Evolutionary conservation across 768 basidiomycete genomes (phyloP).

Genomic region (Macrolepiota albuminosa): DNA sequence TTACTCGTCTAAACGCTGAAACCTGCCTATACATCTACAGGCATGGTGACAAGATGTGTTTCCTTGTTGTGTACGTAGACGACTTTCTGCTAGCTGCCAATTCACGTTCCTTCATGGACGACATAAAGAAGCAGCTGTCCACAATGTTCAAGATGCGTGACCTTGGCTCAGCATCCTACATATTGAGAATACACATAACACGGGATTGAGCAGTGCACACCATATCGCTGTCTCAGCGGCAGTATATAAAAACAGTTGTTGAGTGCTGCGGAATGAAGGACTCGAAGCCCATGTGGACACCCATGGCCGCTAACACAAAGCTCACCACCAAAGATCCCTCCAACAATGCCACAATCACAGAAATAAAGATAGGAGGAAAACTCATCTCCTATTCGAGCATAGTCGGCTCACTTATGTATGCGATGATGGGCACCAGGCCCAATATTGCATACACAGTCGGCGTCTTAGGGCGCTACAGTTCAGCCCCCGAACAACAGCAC

Average conservation of each 20-base stretch:
- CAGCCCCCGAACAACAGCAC: too few species aligned
- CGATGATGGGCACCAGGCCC: too few species aligned
- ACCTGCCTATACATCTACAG: too few species aligned
- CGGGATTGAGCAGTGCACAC: background rate
- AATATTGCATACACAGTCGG: background rate
- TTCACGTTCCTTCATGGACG: too few species aligned
- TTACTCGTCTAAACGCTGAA: too few species aligned
- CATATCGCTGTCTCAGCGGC: background rate
- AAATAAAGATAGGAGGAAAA: background rate
- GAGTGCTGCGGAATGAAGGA: background rate
- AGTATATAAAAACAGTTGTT: background rate
- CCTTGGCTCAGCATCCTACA: too few species aligned
- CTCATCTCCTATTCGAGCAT: background rate
- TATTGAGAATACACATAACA: background rate
- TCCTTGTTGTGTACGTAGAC: too few species aligned
- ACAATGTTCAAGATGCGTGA: too few species aligned
- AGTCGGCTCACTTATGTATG: background rate
- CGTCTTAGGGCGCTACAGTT: background rate
- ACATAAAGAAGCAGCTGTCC: too few species aligned
- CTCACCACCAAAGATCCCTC: background rate
- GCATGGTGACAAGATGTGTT: too few species aligned
- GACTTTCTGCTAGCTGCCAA: too few species aligned
- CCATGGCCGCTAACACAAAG: background rate
- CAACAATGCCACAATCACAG: background rate
- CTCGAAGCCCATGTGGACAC: background rate